Base-by-base conservation (phyloP, 305 asterid genomes). In the Petunia hybrid region DNA sequence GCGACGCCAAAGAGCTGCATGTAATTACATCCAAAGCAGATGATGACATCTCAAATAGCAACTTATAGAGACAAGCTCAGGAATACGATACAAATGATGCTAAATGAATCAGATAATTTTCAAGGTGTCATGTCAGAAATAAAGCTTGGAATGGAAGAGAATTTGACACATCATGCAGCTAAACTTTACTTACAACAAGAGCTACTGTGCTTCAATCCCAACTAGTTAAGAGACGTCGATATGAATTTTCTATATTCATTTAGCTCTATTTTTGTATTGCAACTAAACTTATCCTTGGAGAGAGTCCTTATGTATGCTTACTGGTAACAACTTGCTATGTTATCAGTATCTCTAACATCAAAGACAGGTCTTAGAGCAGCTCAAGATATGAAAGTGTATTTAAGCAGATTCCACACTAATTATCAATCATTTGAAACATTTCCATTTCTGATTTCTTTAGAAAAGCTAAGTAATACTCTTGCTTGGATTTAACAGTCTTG, bases 1-100 rank as follows among this genome's bases (percentile, higher is more conserved):
- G 92, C 98, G 80, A 93, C 89, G 7, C 99, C 98, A 82, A 94
- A 90, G 76, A 94, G 81, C 99, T 95, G 92, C 84, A 85, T 53
- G 80, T 56, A 79, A 43, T 71, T 48, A 22, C 42, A 71, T 61
- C 12, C 0, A 2, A 48, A 48, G 78, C 78, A 71, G 61, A 81
- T 84, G 62, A 75, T 85, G 41, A 62, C 66, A 63, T 13, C 12
- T 16, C 36, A 56, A 35, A 85, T 40, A 63, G 35, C 41, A 60
- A 46, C 45, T 71, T 71, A 31, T 5, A 48, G 0, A 45, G 2
- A 3, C 55, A 73, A 16, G 80, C 22, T 43, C 36, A 80, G 7
- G 60, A 40, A 22, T 46, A 48, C 12, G 35, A 71, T 22, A 42
- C 59, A 45, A 45, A 9, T 45, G 59, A 22, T 48, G 48, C 61